Evolutionary conservation across 176 grass and related monocot genomes (phyloP).

Genomic region (Stipa capillata): DNA sequence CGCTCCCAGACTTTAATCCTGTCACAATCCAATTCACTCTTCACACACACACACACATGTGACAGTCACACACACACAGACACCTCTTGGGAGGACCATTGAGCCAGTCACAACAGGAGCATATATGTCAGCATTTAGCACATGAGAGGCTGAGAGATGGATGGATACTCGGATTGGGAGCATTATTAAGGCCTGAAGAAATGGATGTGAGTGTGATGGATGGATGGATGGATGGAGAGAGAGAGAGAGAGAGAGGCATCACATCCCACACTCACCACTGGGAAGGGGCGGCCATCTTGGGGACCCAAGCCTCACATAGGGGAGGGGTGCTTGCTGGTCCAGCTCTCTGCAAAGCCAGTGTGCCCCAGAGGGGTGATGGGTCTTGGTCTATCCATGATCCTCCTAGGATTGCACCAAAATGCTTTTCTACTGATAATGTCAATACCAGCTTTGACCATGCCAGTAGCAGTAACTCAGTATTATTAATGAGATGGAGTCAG

Average conservation of each 20-base stretch:
- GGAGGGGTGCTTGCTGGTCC: slow-evolving; percentile 23
- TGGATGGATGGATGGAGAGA: background rate
- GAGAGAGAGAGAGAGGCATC: background rate
- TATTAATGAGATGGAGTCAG: background rate
- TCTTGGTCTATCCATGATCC: background rate
- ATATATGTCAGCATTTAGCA: background rate
- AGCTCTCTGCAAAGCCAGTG: background rate
- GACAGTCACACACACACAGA: background rate
- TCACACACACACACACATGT: background rate
- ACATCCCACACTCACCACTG: background rate
- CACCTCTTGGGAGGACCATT: slow-evolving; percentile 8
- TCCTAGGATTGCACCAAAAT: background rate
- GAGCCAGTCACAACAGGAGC: background rate
- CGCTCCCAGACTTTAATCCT: background rate
- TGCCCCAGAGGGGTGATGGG: background rate
- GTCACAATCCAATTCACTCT: background rate
- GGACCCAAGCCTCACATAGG: slow-evolving; percentile 32
- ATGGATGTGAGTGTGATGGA: background rate
- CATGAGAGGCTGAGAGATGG: background rate
- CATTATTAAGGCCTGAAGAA: background rate
- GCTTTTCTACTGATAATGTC: background rate
- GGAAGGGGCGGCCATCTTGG: background rate
- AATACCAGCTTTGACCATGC: no score
- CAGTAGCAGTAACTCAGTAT: background rate
- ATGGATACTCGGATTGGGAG: background rate